Conservation (phyloP, 2,329 filamentous ascomycete species). For the Cordyceps javanica region DNA sequence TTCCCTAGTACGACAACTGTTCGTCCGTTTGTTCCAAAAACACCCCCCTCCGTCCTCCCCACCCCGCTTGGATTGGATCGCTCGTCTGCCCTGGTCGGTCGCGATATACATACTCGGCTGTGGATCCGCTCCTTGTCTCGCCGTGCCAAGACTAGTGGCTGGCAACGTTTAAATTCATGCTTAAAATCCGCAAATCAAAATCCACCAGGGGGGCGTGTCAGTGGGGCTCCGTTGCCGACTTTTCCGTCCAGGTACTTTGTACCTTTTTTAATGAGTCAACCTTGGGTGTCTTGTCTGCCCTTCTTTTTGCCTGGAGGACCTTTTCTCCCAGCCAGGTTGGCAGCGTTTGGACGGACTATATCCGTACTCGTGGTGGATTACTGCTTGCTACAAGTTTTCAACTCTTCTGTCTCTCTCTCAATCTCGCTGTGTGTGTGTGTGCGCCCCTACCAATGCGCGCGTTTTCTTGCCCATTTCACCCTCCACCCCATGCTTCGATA, state of each 20-base stretch:
- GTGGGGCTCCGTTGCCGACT: constrained; percentile 12
- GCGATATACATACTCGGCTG: constrained; percentile 7
- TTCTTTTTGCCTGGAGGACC: background rate
- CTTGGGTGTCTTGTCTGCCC: too few species aligned
- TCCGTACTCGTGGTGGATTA: too few species aligned
- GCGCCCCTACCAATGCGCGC: too few species aligned
- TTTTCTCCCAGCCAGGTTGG: background rate
- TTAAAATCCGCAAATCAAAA: constrained; percentile 31
- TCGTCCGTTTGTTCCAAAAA: background rate
- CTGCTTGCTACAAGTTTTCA: too few species aligned
- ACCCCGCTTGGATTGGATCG: background rate
- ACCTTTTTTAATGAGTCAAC: background rate
- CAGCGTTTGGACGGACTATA: background rate
- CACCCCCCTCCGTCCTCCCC: too few species aligned
- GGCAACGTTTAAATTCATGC: constrained; percentile 46
- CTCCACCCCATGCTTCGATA: too few species aligned
- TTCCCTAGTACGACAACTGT: too few species aligned
- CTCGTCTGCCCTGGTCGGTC: background rate
- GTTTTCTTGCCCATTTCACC: too few species aligned
- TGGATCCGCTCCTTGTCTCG: constrained; percentile 5
- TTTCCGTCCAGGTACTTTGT: constrained; percentile 11
- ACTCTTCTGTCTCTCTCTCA: too few species aligned
- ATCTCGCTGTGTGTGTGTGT: too few species aligned
- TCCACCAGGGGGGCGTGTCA: background rate
- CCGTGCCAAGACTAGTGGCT: constrained; percentile 38